Conservation (phyloP, 176 grass and related monocot species). For the Oryza meridionalis region DNA sequence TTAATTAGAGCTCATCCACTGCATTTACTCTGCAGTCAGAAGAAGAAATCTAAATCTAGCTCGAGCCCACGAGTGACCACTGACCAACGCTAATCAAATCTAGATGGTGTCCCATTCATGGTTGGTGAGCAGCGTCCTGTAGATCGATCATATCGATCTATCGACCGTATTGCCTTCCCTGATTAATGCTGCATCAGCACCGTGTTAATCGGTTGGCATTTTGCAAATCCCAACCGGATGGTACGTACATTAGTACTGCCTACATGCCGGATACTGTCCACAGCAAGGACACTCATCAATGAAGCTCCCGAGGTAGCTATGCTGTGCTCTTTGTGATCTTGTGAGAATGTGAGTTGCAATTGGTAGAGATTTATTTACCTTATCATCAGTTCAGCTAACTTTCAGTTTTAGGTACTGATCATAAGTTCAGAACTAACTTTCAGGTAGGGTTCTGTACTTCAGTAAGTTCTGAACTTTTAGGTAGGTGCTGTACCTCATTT, state of each 20-base stretch:
- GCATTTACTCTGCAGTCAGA: not conserved
- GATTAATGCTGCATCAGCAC: not conserved
- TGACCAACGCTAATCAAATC: not conserved
- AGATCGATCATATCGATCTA: not conserved
- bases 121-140: not conserved
- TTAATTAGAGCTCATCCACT: too few relatives aligned
- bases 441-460: not conserved
- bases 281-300: not conserved
- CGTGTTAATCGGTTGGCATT: not conserved
- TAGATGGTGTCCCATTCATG: not conserved
- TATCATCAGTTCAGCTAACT: not conserved
- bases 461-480: not conserved
- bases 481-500: not conserved
- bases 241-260: not conserved
- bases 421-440: not conserved
- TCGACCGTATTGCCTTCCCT: not conserved
- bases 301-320: conserved; percentile 21
- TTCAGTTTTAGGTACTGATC: not conserved
- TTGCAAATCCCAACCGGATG: not conserved
- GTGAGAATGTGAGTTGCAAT: not conserved
- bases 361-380: conserved; percentile 4
- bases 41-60: not conserved
- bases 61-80: not conserved
- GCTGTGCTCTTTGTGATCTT: not conserved
- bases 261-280: not conserved